Evolutionary conservation across 371 early-diverging fungal species (phyloP).

Genomic region (Lichtheimia corymbifera): DNA sequence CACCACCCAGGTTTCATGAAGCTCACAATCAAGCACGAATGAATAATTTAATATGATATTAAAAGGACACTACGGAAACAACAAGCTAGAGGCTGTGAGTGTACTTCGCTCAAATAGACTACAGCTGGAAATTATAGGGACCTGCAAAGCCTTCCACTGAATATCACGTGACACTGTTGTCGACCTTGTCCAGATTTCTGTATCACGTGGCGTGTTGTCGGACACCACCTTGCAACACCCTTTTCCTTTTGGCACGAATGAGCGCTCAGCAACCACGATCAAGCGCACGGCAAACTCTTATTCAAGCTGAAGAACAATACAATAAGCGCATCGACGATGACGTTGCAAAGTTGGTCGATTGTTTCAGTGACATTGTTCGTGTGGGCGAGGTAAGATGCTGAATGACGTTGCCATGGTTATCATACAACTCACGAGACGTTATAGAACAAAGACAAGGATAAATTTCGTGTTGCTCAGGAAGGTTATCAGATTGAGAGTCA

Average conservation of each 20-base stretch:
- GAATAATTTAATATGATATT: no score
- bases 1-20: no score
- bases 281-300: conserved; percentile 6
- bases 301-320: conserved; percentile 50
- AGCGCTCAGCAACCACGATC: background rate
- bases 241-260: background rate
- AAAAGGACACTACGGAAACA: no score
- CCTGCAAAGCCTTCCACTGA: no score
- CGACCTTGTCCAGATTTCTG: no score
- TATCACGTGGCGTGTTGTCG: no score
- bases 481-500: conserved; percentile 70
- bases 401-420: background rate
- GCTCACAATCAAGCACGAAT: no score
- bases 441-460: conserved; percentile 64
- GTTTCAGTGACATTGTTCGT: conserved; percentile 64
- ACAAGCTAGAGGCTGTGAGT: no score
- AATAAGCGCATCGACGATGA: conserved; percentile 67
- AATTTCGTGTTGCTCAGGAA: conserved; percentile 73
- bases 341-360: conserved; percentile 59
- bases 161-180: no score
- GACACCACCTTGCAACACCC: no score
- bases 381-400: conserved; percentile 53
- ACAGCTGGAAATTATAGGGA: no score
- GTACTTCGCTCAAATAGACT: no score
- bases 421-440: background rate